phyloP scores from a whole-genome alignment of 345 rosid species.

The Citrus mangshanensis region DNA sequence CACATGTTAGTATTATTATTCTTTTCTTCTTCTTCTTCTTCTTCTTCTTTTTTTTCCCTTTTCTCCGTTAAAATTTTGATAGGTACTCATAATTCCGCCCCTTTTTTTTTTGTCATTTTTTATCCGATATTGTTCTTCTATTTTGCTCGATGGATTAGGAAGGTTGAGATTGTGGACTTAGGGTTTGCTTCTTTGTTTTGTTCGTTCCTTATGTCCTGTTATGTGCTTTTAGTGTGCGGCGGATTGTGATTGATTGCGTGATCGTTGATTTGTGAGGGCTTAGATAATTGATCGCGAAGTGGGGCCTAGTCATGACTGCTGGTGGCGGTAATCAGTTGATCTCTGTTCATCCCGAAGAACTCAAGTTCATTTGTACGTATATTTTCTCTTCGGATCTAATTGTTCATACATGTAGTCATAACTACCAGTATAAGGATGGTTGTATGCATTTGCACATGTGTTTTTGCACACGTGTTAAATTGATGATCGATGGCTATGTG shows the following conservation, averaged over 20 bases:
- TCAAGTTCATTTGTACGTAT: slow-evolving; percentile 70
- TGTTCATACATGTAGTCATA: neutral
- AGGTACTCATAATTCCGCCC: neutral
- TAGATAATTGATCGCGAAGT: slow-evolving; percentile 12
- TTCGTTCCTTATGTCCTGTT: neutral
- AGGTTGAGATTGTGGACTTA: neutral
- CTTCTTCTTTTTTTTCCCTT: slow-evolving; percentile 1
- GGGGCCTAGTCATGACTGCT: slow-evolving; percentile 48
- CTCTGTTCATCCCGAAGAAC: slow-evolving; percentile 94
- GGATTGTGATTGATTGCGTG: slow-evolving; percentile 5
- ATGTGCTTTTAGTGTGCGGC: neutral
- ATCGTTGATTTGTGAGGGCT: slow-evolving; percentile 11
- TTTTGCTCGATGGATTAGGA: neutral
- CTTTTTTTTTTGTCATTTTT: slow-evolving; percentile 6
- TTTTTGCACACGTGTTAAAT: neutral
- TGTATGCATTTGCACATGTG: neutral
- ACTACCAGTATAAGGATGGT: neutral
- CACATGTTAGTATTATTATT: slow-evolving; percentile 31
- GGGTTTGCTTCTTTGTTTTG: slow-evolving; percentile 5
- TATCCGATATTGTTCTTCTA: neutral
- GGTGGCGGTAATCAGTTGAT: slow-evolving; percentile 63
- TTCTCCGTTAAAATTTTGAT: neutral
- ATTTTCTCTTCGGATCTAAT: neutral
- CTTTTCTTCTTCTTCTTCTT: neutral
- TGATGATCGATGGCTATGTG: too few species aligned